These are phyloP conservation scores for Globisporangium sylvaticum DNA, from an alignment of 352 stramenopile genomes.

Conservation along the genomic window DNA sequence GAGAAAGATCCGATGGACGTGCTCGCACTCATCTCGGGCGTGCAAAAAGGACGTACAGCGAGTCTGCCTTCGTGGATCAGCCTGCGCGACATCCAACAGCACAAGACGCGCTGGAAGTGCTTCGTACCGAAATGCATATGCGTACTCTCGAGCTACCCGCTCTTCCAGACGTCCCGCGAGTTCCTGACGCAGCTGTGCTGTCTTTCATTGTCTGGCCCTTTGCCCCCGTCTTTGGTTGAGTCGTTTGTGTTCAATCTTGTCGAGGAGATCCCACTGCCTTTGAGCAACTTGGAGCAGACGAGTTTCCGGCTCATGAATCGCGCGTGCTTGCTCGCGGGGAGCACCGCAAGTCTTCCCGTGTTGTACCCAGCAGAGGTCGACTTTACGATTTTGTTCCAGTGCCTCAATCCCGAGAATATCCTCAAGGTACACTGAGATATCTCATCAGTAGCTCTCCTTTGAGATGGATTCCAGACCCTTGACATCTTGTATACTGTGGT, in stretches of 20 bases:
- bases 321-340: slow-evolving; percentile 30
- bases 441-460: neutral
- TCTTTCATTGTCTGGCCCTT: slow-evolving; percentile 27
- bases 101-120: slow-evolving; percentile 44
- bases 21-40: slow-evolving; percentile 48
- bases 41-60: slow-evolving; percentile 35
- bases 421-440: slow-evolving; percentile 40
- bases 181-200: slow-evolving; percentile 49
- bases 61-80: slow-evolving; percentile 63
- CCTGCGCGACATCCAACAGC: slow-evolving; percentile 65
- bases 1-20: slow-evolving; percentile 60
- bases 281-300: slow-evolving; percentile 24
- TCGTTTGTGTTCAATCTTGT: slow-evolving; percentile 53
- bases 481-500: neutral
- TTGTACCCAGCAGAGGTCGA: slow-evolving; percentile 59
- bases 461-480: neutral
- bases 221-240: slow-evolving; percentile 27
- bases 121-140: slow-evolving; percentile 67
- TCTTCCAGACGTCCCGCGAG: slow-evolving; percentile 53
- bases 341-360: slow-evolving; percentile 18
- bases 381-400: slow-evolving; percentile 70
- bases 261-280: slow-evolving; percentile 40
- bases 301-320: slow-evolving; percentile 37
- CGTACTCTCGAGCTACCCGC: slow-evolving; percentile 46
- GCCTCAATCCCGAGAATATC: slow-evolving; percentile 59